phyloP scores from a whole-genome alignment of 768 basidiomycete genomes.

The Lentinula sp. region DNA sequence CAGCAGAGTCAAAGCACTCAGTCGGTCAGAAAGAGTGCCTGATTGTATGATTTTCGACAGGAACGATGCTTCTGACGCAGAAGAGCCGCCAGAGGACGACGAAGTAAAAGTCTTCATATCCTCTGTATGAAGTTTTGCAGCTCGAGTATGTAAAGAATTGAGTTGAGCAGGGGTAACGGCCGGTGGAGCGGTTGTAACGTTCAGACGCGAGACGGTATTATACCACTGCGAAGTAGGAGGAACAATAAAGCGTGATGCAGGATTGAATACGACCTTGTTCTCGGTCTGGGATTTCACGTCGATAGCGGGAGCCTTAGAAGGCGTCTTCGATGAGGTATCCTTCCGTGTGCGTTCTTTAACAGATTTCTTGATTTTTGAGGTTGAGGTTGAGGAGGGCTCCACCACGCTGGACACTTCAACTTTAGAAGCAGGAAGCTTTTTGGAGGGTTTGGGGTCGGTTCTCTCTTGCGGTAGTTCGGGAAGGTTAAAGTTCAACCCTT shows the following conservation, averaged over 20 bases:
- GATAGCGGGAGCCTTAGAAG: background rate
- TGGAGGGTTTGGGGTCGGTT: slow-evolving; percentile 7
- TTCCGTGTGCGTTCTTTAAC: background rate
- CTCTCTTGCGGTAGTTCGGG: slow-evolving; percentile 7
- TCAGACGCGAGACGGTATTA: slow-evolving; percentile 34
- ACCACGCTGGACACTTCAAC: background rate
- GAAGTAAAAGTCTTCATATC: slow-evolving; percentile 42
- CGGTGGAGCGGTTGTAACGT: slow-evolving; percentile 20
- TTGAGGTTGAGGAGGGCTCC: background rate
- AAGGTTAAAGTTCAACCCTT: slow-evolving; percentile 27
- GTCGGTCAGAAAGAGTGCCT: slow-evolving; percentile 88
- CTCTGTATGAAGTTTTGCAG: slow-evolving; percentile 38
- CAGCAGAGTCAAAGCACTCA: slow-evolving; percentile 85
- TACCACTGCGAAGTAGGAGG: slow-evolving; percentile 53
- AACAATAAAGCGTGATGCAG: slow-evolving; percentile 33
- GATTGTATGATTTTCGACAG: slow-evolving; percentile 78
- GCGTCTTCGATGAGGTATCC: background rate
- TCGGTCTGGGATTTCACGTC: slow-evolving; percentile 7
- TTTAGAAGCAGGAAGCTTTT: slow-evolving; percentile 9
- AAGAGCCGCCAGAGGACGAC: slow-evolving; percentile 46
- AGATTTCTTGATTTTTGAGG: background rate
- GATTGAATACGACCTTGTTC: slow-evolving; percentile 27
- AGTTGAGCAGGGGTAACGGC: slow-evolving; percentile 38
- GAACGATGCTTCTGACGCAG: slow-evolving; percentile 75
- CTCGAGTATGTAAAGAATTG: slow-evolving; percentile 38